Conservation (phyloP, 2,329 filamentous ascomycete genomes). For the Coleophoma eucalyptorum region DNA sequence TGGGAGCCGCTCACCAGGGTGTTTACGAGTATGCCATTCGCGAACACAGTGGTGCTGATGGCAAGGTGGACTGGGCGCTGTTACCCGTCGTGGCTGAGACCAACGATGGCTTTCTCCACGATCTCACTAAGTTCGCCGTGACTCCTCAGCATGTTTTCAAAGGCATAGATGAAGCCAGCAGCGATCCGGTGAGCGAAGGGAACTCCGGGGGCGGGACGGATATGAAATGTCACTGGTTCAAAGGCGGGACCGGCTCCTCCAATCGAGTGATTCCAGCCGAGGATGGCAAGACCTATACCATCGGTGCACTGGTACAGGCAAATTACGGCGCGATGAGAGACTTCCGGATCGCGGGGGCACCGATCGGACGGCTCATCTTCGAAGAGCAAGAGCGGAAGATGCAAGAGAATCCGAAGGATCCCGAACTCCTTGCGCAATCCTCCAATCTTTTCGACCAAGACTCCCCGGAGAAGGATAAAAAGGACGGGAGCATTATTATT, state of each 20-base stretch:
- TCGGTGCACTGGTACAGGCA: conserved; percentile 58
- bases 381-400: neutral
- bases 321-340: conserved; percentile 58
- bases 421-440: conserved; percentile 16
- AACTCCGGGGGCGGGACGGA: conserved; percentile 60
- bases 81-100: neutral
- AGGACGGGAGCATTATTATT: conserved; percentile 24
- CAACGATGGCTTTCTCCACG: conserved; percentile 52
- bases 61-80: neutral
- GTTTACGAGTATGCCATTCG: neutral
- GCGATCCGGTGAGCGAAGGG: conserved; percentile 49
- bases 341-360: conserved; percentile 53
- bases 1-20: neutral
- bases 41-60: neutral
- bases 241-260: conserved; percentile 59
- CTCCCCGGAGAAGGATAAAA: conserved; percentile 23
- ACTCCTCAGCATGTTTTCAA: conserved; percentile 46
- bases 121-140: conserved; percentile 49
- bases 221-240: conserved; percentile 60
- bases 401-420: conserved; percentile 36
- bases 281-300: conserved; percentile 42
- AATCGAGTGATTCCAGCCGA: conserved; percentile 46
- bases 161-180: conserved; percentile 46
- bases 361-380: conserved; percentile 41
- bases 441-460: conserved; percentile 18